Conservation (phyloP, 139 green algal genomes). For the Chlorella sp. region DNA sequence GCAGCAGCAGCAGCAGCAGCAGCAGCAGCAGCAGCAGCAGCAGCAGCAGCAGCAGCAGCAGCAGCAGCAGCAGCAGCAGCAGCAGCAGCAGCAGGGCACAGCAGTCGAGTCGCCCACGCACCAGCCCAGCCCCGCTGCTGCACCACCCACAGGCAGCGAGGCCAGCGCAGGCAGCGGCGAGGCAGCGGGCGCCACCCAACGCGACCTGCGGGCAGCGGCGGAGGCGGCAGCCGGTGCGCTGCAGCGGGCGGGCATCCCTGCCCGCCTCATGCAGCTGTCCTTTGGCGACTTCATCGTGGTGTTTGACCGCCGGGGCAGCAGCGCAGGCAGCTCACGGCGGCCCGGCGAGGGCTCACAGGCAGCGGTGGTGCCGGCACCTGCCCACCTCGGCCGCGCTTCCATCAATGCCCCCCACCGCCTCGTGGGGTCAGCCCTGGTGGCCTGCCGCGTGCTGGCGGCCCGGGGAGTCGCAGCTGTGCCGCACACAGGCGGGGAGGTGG, state of each 20-base stretch:
- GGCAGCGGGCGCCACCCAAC: background rate
- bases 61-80: background rate
- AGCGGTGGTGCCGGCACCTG: background rate
- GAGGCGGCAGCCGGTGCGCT: background rate
- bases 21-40: background rate
- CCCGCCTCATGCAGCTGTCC: slow-evolving; percentile 13
- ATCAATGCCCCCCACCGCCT: background rate
- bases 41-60: background rate
- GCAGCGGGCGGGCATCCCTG: background rate
- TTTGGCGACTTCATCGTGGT: slow-evolving; percentile 13
- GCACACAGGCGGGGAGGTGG: background rate
- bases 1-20: background rate
- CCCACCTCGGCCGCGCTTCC: background rate
- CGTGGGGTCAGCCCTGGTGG: slow-evolving; percentile 13
- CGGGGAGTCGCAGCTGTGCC: background rate
- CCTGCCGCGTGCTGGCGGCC: slow-evolving; percentile 20
- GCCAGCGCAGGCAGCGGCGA: background rate
- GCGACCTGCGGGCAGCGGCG: slow-evolving; percentile 5
- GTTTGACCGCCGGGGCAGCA: background rate
- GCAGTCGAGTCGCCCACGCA: background rate
- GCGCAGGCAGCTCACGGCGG: background rate
- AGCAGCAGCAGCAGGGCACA: background rate
- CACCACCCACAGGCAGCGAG: background rate
- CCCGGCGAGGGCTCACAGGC: background rate
- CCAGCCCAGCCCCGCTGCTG: no score